A percentile compares a stretch with the other conserved stretches of the same genome.
Conservation (phyloP, 306 rosid species). For the Quercus variabilis region DNA sequence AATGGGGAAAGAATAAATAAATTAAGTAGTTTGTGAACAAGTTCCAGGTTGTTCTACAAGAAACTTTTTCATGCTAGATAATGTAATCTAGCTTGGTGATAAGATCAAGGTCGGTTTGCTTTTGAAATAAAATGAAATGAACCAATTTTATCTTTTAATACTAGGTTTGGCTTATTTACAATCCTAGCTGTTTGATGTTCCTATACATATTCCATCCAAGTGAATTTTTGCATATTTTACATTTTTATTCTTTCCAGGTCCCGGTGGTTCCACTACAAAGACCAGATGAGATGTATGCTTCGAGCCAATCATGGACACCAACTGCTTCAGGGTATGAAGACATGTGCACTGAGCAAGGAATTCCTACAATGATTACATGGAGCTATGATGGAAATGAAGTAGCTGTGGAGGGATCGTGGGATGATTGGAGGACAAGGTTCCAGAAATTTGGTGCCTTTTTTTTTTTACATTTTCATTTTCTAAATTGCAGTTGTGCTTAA, state of each 20-base stretch:
- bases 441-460: conserved; percentile 2
- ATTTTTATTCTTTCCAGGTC: conserved; percentile 43
- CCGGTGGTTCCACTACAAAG: conserved; percentile 82
- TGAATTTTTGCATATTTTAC: conserved; percentile 2
- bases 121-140: too few relatives aligned
- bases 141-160: too few relatives aligned
- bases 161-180: too few relatives aligned
- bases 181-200: not conserved
- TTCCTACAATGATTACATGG: conserved; percentile 98
- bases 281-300: conserved; percentile 75
- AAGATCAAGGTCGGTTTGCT: too few relatives aligned
- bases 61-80: too few relatives aligned
- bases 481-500: not conserved
- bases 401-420: conserved; percentile 97
- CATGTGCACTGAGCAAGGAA: conserved; percentile 61
- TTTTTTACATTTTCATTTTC: not conserved
- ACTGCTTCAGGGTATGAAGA: conserved; percentile 61
- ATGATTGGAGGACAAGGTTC: conserved; percentile 88
- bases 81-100: too few relatives aligned
- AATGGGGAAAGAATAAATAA: too few relatives aligned
- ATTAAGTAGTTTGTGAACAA: too few relatives aligned
- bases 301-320: conserved; percentile 75
- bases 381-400: conserved; percentile 83
- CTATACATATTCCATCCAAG: not conserved
- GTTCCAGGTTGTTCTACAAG: too few relatives aligned